Base-by-base conservation (phyloP, 768 basidiomycete genomes). In the Harrya chromipes region DNA sequence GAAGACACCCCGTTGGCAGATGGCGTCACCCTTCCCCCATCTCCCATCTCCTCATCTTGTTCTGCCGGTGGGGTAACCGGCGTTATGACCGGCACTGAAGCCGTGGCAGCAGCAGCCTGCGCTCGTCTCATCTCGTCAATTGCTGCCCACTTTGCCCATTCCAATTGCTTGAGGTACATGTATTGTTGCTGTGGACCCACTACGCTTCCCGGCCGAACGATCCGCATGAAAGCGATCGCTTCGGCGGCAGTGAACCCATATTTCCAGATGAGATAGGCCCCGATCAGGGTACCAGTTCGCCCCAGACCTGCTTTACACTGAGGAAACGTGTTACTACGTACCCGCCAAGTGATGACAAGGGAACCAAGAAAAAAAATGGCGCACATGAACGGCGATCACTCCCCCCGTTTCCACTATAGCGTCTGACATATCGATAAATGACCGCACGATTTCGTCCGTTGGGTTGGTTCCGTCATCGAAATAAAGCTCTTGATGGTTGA, bases 391-490 rank as follows among this genome's bases (percentile, higher is more conserved):
- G 51, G 90, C 90, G 40, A 94, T 85, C 21, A 85, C 88, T 43
- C 90, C 89, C 11, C 90, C 90, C 17, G 60, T 68, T 53, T 88
- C 83, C 40, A 97, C 83, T 24, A 87, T 74, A 17, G 79, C 73
- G 62, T 97, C 94, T 1, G 87, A 83, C 46, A 90, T 71, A 57
- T 90, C 86, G 57, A 99, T 87, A 63, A 99, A 99, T 49, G 84
- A 81, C 46, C 93, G 80, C 38, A 94, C 89, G 59, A 97, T 97
- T 50, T 97, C 91, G 68, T 97, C 90, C 0, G 93, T 87, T 6
- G 95, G 95, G 68, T 98, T 98, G 20, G 94, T 97, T 19, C 97
- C 97, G 66, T 99, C 97, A 68, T 97, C 94, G 58, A 97, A 98
- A 69, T 95, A 97, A 55, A 97, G 79, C 58, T 95, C 93, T 71